Base-by-base conservation (phyloP, 1,284 basidiomycete genomes). In the Dichomitus squalens region DNA sequence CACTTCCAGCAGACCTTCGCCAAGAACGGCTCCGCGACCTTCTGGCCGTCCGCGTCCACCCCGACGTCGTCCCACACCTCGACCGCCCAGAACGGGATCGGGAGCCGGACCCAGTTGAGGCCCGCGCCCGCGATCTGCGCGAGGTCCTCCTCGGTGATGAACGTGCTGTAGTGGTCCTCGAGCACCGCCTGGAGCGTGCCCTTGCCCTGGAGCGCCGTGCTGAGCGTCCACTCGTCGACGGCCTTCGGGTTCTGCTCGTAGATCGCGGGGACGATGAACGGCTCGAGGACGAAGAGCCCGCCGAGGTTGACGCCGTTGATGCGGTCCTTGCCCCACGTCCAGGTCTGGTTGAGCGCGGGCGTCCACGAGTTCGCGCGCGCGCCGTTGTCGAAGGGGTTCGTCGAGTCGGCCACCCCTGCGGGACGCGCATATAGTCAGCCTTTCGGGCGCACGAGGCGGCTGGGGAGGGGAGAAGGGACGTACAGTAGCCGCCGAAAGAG, bases 31-130 rank as follows among this genome's bases (percentile, higher is more conserved):
- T 76, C 74, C 7, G 58, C 55, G 27, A 67, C 70, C 14, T 57
- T 59, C 41, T 61, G 56, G 4, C 68, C 67, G 3, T 49, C 53
- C 16, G 48, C 65, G 39, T 68, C 66, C 12, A 58, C 56, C 5
- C 70, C 70, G 7, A 72, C 83, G 57, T 79, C 72, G 58, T 73
- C 72, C 66, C 79, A 79, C 21, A 75, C 83, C 70, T 89, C 86
- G 66, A 93, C 86, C 14, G 87, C 87, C 91, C 92, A 94, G 75
- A 83, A 93, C 5, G 85, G 86, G 44, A 94, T 79, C 1, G 91
- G 89, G 46, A 93, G 80, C 35, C 90, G 83, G 36, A 92, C 79
- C 81, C 84, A 92, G 74, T 90, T 89, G 61, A 94, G 75, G 25
- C 91, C 92, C 12, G 90, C 68, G 29, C 68, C 69, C 16, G 70